These are phyloP conservation scores for Suhomyces maxii DNA, from an alignment of 1,139 yeast species.

Conservation along the genomic window DNA sequence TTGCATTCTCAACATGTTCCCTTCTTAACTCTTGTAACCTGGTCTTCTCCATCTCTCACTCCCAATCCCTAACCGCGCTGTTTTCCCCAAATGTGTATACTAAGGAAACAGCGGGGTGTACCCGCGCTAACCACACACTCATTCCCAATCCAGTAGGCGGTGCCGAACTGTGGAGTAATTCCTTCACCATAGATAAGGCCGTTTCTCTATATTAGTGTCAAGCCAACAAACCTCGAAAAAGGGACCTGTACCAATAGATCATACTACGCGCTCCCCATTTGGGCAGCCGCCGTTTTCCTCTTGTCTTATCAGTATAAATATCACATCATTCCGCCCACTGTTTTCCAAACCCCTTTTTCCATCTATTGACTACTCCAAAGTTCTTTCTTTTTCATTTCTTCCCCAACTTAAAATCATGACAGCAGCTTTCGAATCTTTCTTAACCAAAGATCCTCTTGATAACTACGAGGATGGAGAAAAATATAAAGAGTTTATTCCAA, in stretches of 20 bases:
- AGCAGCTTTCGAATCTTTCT: slow-evolving; percentile 24
- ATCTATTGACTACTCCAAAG: neutral
- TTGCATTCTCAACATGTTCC: too few relatives aligned
- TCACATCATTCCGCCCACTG: neutral
- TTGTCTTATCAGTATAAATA: slow-evolving; percentile 2
- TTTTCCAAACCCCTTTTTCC: neutral
- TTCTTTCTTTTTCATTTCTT: neutral
- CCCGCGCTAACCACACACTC: neutral
- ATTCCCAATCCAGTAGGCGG: neutral
- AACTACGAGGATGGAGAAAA: slow-evolving; percentile 40
- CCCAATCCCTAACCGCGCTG: too few relatives aligned
- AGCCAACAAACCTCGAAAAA: too few relatives aligned
- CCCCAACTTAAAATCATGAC: slow-evolving; percentile 5
- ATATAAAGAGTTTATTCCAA: slow-evolving; percentile 46
- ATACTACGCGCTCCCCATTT: slow-evolving; percentile 3
- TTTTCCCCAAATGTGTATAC: too few relatives aligned
- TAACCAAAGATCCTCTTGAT: slow-evolving; percentile 33
- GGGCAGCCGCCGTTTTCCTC: slow-evolving; percentile 2
- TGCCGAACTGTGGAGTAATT: neutral
- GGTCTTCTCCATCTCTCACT: too few relatives aligned
- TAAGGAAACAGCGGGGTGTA: too few relatives aligned
- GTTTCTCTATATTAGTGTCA: too few relatives aligned
- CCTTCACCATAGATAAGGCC: neutral
- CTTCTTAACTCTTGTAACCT: too few relatives aligned
- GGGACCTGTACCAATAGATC: too few relatives aligned